Evolutionary conservation across 352 stramenopile genomes (phyloP), one percentile per base, ranked within the genome.

Genomic region (Phytophthora vignae): DNA sequence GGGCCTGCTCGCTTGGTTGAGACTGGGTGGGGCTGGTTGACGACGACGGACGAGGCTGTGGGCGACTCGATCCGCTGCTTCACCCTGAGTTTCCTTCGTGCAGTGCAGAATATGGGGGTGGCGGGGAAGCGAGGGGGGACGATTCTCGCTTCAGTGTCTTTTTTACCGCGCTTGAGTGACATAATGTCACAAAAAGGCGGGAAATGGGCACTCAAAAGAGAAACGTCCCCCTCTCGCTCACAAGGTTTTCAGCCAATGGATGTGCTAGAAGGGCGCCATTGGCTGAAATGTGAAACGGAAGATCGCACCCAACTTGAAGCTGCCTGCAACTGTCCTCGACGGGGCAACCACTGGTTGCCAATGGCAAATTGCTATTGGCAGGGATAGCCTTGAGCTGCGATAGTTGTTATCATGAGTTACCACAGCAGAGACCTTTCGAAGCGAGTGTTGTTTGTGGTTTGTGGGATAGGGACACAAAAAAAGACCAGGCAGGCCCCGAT

Each of bases 61-160:
- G 60, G 53, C 60, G 54, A 25, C 63, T 69, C 52, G 68, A 69
- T 73, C 31, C 19, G 17, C 46, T 22, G 48, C 49, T 67, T 64
- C 67, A 52, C 48, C 55, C 61, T 63, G 31, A 52, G 21, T 69
- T 77, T 71, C 59, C 69, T 69, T 77, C 46, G 60, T 65, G 69
- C 64, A 67, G 60, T 65, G 69, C 64, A 67, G 60, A 73, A 64
- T 76, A 69, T 75, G 54, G 56, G 49, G 40, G 60, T 73, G 56
- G 63, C 56, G 48, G 48, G 68, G 59, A 59, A 75, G 69, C 60
- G 54, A 71, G 44, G 55, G 67, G 63, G 55, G 49, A 57, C 22
- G 52, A 56, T 31, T 31, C 27, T 4, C 27, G 27, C 27, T 31
- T 31, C 3, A 31, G 27, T 31, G 27, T 6, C 27, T 31, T 31